These are phyloP conservation scores for Colletotrichum destructivum DNA, from an alignment of 2,329 filamentous ascomycete genomes.

Conservation along the genomic window DNA sequence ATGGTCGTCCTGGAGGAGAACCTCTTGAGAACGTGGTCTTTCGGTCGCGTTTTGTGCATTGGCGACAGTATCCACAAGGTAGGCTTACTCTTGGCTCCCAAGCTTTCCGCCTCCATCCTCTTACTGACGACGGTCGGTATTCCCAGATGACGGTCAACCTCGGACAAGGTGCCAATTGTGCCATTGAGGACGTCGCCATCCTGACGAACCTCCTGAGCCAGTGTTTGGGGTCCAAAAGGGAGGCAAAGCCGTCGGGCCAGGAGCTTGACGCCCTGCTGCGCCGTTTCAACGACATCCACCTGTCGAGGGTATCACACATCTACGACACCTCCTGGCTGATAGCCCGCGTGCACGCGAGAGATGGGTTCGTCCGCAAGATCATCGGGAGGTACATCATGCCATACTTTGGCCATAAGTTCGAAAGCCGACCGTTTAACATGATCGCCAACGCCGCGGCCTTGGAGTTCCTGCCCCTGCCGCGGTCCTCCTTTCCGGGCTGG, in stretches of 20 bases:
- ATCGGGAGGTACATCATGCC: conserved; percentile 10
- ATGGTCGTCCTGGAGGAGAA: conserved; percentile 6
- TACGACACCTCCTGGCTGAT: neutral
- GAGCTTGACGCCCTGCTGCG: neutral
- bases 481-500: neutral
- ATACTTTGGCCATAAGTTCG: conserved; percentile 2
- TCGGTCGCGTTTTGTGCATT: neutral
- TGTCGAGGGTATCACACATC: neutral
- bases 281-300: neutral
- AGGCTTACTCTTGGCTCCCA: neutral
- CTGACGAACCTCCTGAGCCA: neutral
- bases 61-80: conserved; percentile 10
- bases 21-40: neutral
- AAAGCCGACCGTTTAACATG: conserved; percentile 8
- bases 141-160: conserved; percentile 8
- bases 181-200: neutral
- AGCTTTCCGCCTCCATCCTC: neutral
- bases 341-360: neutral
- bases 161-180: conserved; percentile 1
- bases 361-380: neutral
- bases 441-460: conserved; percentile 4
- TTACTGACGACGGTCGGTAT: neutral
- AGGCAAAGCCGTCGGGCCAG: neutral
- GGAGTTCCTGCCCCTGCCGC: conserved; percentile 3
- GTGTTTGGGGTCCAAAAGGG: neutral